These are phyloP conservation scores for Phaeoacremonium minimum DNA, from an alignment of 2,329 filamentous ascomycete genomes.

Conservation along the genomic window DNA sequence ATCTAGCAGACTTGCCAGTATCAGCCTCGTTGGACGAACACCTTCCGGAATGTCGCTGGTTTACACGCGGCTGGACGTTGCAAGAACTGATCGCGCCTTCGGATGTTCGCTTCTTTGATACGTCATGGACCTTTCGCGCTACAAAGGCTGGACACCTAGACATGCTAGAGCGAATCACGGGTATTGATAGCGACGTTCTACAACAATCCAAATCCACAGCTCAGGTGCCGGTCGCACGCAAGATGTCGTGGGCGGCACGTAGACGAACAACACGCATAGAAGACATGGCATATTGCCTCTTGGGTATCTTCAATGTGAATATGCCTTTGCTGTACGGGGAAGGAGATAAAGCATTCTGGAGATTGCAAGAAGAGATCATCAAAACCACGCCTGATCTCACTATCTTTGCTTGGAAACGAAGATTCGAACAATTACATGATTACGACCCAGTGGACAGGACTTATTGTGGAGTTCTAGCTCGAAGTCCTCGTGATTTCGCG, in stretches of 20 bases:
- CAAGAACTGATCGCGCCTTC: slow-evolving; percentile 5
- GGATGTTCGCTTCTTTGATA: slow-evolving; percentile 11
- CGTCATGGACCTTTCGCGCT: slow-evolving; percentile 6
- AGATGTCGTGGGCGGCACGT: slow-evolving; percentile 12
- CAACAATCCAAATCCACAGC: not conserved
- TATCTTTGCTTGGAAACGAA: not conserved
- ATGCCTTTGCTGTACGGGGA: slow-evolving; percentile 15
- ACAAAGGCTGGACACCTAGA: not conserved
- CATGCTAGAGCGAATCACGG: not conserved
- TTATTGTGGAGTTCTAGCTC: too few species aligned
- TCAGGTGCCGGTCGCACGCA: slow-evolving; percentile 4
- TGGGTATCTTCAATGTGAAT: slow-evolving; percentile 12
- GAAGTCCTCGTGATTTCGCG: too few species aligned
- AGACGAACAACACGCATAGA: slow-evolving; percentile 11
- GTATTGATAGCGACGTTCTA: not conserved
- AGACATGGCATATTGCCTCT: slow-evolving; percentile 14
- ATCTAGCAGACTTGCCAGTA: not conserved
- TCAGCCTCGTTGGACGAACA: too few species aligned
- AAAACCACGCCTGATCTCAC: not conserved
- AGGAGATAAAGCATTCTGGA: slow-evolving; percentile 10
- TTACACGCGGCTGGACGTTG: not conserved
- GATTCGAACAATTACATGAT: too few species aligned
- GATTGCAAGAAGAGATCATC: slow-evolving; percentile 14
- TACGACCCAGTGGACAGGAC: too few species aligned
- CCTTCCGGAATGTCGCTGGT: not conserved